phyloP scores from a whole-genome alignment of 495 filamentous ascomycete species.

The Parmelia sp. region DNA sequence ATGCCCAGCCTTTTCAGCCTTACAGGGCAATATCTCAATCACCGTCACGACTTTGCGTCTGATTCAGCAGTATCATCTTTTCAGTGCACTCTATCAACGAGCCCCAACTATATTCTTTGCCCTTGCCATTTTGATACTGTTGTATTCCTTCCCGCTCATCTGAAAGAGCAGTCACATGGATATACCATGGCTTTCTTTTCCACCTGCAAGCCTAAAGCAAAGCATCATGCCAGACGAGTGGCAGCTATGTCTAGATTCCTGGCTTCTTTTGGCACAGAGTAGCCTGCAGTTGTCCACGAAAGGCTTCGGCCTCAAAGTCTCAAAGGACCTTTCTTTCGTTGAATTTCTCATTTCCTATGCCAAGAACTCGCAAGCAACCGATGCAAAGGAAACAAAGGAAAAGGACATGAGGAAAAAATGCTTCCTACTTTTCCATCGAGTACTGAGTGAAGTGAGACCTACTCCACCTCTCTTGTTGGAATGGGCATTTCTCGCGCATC shows the following conservation, averaged over 20 bases:
- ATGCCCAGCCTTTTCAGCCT: background rate
- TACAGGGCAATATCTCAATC: background rate
- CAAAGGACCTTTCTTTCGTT: slow-evolving; percentile 49
- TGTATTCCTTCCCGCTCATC: background rate
- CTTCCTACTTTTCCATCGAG: slow-evolving; percentile 53
- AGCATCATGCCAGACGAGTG: slow-evolving; percentile 64
- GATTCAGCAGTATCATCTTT: background rate
- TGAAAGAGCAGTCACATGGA: slow-evolving; percentile 27
- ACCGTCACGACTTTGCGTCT: slow-evolving; percentile 4
- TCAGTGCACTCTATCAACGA: background rate
- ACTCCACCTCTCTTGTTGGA: slow-evolving; percentile 43
- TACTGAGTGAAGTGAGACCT: slow-evolving; percentile 37
- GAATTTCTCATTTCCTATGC: slow-evolving; percentile 59
- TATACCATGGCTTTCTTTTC: slow-evolving; percentile 68
- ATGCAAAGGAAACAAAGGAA: slow-evolving; percentile 32
- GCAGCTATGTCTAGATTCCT: slow-evolving; percentile 71
- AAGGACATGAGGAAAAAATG: slow-evolving; percentile 51
- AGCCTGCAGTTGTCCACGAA: slow-evolving; percentile 53
- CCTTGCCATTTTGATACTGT: no score
- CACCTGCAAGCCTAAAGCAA: slow-evolving; percentile 58
- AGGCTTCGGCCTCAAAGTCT: slow-evolving; percentile 44
- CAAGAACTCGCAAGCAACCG: slow-evolving; percentile 34
- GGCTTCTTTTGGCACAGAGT: slow-evolving; percentile 57
- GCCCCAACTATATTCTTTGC: background rate
- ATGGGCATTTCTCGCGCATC: slow-evolving; percentile 53